Conservation (phyloP, 306 rosid species). For the Casuarina cunninghamiana region DNA sequence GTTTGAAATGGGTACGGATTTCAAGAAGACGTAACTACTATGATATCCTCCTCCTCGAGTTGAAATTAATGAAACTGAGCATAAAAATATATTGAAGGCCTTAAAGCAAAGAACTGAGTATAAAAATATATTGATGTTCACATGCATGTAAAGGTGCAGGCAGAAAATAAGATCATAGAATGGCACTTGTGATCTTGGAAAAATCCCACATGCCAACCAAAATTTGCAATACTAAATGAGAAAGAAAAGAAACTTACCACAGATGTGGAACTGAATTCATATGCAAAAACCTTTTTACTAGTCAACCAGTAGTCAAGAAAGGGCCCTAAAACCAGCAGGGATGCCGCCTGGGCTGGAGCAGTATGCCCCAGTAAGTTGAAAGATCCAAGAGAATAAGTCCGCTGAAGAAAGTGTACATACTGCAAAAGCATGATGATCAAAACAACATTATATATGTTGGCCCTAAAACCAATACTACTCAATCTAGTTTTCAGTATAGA, state of each 20-base stretch:
- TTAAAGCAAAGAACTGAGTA: not conserved
- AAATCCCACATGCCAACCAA: constrained; percentile 13
- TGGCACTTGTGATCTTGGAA: not conserved
- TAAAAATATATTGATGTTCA: not conserved
- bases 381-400: constrained; percentile 76
- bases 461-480: not conserved
- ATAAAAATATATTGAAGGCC: not conserved
- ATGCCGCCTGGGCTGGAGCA: constrained; percentile 76
- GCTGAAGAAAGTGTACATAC: constrained; percentile 76
- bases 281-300: constrained; percentile 53
- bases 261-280: constrained; percentile 43
- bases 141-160: not conserved
- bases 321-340: constrained; percentile 61
- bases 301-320: constrained; percentile 75
- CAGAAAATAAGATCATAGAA: constrained; percentile 10
- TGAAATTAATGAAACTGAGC: constrained; percentile 4
- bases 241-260: constrained; percentile 40
- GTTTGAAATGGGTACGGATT: not conserved
- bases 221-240: not conserved
- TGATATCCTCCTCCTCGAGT: not conserved
- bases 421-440: constrained; percentile 35
- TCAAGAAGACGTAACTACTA: not conserved
- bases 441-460: constrained; percentile 18
- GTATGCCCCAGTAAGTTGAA: constrained; percentile 75
- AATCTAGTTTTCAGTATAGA: constrained; percentile 1